A percentile compares a stretch with the other conserved stretches of the same genome.
These are phyloP conservation scores for Sugiyamaella pinicola DNA, from an alignment of 1,139 yeast genomes.

Conservation along the genomic window DNA sequence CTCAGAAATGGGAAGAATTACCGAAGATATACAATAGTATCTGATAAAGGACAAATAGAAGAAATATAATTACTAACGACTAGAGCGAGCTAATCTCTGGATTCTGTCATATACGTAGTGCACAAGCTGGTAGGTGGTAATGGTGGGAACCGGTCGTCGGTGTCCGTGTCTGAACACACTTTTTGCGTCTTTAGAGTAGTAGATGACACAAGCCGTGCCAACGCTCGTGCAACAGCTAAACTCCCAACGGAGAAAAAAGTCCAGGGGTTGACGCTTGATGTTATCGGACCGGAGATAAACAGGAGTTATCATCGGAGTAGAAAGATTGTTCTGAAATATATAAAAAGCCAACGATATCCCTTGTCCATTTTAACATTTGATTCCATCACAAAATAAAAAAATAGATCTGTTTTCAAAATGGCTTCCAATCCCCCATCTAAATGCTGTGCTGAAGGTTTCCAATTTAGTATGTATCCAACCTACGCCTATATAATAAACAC, in stretches of 20 bases:
- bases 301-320: not conserved
- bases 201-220: too few relatives aligned
- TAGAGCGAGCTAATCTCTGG: too few relatives aligned
- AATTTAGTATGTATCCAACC: conserved; percentile 38
- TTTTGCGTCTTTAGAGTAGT: too few relatives aligned
- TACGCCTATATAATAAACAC: too few relatives aligned
- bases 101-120: too few relatives aligned
- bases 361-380: not conserved
- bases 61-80: too few relatives aligned
- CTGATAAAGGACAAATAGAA: too few relatives aligned
- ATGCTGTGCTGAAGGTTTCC: conserved; percentile 39
- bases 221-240: too few relatives aligned
- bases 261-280: not conserved
- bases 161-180: too few relatives aligned
- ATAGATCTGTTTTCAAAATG: conserved; percentile 17
- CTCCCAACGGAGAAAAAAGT: not conserved
- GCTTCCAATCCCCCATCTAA: conserved; percentile 38
- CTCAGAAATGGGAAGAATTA: not conserved
- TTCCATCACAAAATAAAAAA: not conserved
- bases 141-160: too few relatives aligned
- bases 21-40: too few relatives aligned
- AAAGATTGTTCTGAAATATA: not conserved
- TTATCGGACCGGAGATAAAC: not conserved
- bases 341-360: not conserved
- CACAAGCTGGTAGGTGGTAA: too few relatives aligned